Evolutionary conservation across 176 grass and related monocot genomes (phyloP), one percentile per base, ranked within the genome.

Genomic region (Avena atlantica): DNA sequence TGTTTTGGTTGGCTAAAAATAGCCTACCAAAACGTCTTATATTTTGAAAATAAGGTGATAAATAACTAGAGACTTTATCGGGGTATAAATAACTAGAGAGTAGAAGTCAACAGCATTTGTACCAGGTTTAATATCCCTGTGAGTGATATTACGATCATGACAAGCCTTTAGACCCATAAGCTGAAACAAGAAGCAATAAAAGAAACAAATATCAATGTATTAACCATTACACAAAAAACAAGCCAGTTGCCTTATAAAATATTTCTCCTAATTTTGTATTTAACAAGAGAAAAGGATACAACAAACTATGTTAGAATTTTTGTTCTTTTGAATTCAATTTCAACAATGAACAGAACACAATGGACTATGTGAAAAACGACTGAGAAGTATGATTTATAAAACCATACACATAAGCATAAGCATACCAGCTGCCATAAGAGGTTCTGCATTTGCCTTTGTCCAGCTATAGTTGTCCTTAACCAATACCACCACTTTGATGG

Each of bases 41-140:
- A 40, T 40, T 40, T 40, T 40, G 37, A 40, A 40, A 40, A 5
- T 6, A 40, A 40, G 37, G 37, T 40, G 6, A 40, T 40, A 40
- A 40, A 40, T 40, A 40, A 40, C 37, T 40, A 40, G 37, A 40
- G 37, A 40, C 37, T 40, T 40, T 40, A 40, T 0, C 1, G 37
- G 5, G 37, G 19, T 79, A 91, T 79, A 91, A 59, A 37, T 4
- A 74, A 84, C 7, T 71, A 78, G 14, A 75, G 4, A 69, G 72
- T 61, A 94, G 12, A 77, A 49, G 71, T 25, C 4, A 75, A 70
- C 81, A 48, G 59, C 29, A 86, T 81, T 59, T 85, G 68, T 94
- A 95, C 96, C 96, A 94, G 96, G 96, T 80, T 98, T 98, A 81
- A 98, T 93, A 80, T 98, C 96, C 90, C 96, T 92, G 87, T 95